Percentiles rank a stretch among this genome's conserved stretches.
phyloP scores from a whole-genome alignment of 352 stramenopile species.

The Globisporangium mamillatum region DNA sequence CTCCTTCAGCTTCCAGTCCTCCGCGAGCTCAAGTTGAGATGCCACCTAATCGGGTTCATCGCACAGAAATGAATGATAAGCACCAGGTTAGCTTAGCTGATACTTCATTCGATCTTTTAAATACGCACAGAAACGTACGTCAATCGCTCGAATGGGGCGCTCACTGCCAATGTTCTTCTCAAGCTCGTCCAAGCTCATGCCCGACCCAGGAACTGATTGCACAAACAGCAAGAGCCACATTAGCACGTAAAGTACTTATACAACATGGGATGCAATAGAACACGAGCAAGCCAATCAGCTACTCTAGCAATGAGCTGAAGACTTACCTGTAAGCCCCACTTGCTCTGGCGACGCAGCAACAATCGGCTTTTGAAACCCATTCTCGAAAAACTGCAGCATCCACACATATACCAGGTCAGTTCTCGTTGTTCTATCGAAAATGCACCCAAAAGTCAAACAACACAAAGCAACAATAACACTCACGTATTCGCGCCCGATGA shows the following conservation, averaged over 20 bases:
- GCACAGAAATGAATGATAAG: not conserved
- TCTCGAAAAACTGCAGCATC: conserved; percentile 23
- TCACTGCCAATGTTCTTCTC: conserved; percentile 27
- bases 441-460: not conserved
- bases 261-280: not conserved
- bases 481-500: conserved; percentile 11
- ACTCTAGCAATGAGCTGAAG: not conserved
- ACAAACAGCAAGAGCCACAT: not conserved
- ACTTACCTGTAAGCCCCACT: conserved; percentile 26
- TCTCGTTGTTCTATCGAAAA: not conserved
- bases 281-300: not conserved
- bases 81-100: not conserved
- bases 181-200: conserved; percentile 23
- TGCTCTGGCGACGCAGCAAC: conserved; percentile 22
- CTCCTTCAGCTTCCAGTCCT: conserved; percentile 29
- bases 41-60: conserved; percentile 19
- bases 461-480: not conserved
- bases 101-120: not conserved
- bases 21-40: conserved; percentile 29
- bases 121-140: conserved; percentile 21
- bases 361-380: conserved; percentile 26
- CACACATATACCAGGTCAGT: not conserved
- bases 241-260: not conserved
- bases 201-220: conserved; percentile 6
- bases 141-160: conserved; percentile 28